Conservation (phyloP, 352 stramenopile species). For the Pythium inflatum region DNA sequence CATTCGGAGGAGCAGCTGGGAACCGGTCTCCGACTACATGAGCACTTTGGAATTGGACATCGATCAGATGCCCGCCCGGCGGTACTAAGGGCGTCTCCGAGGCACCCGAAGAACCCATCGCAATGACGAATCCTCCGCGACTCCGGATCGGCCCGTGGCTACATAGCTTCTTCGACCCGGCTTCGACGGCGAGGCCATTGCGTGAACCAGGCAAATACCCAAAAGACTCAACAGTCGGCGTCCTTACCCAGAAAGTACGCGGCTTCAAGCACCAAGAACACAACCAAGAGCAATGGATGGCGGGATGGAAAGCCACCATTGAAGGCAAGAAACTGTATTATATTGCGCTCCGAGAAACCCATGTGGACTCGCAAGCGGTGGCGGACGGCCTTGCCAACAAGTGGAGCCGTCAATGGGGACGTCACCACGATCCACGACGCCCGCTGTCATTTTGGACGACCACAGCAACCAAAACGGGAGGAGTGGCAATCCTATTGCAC, state of each 20-base stretch:
- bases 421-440: background rate
- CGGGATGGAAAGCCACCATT: background rate
- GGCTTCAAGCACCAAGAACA: conserved; percentile 3
- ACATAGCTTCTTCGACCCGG: background rate
- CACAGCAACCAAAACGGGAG: background rate
- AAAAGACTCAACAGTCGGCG: background rate
- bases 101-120: no score
- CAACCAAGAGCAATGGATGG: conserved; percentile 6
- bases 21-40: no score
- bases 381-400: background rate
- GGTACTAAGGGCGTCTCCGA: no score
- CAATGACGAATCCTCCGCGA: no score
- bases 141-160: no score
- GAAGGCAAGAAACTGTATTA: background rate
- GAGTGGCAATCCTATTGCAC: background rate
- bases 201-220: background rate
- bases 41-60: no score
- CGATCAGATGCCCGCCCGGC: no score
- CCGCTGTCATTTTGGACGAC: background rate
- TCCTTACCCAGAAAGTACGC: background rate
- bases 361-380: background rate
- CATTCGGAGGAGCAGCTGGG: no score
- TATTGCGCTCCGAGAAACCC: conserved; percentile 1
- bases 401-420: background rate
- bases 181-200: background rate